phyloP scores from a whole-genome alignment of 768 basidiomycete species.

The Leccinellum luteum region DNA sequence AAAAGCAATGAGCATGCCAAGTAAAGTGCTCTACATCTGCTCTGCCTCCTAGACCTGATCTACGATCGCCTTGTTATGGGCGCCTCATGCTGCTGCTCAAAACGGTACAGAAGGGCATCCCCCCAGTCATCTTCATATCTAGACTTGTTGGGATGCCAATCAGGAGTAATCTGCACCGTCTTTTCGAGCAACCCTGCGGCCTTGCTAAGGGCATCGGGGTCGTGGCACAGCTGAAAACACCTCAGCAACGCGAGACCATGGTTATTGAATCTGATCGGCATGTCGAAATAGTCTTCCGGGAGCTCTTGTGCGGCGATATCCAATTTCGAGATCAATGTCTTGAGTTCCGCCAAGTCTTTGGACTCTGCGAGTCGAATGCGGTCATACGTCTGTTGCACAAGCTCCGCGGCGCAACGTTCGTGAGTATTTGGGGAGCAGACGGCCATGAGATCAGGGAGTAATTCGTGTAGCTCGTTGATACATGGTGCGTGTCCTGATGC shows the following conservation, averaged over 20 bases:
- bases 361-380: background rate
- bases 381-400: background rate
- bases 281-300: background rate
- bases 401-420: background rate
- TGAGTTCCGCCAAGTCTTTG: background rate
- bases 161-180: background rate
- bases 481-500: background rate
- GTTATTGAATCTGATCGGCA: background rate
- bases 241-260: background rate
- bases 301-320: background rate
- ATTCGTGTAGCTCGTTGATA: background rate
- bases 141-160: background rate
- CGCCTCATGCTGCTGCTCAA: background rate
- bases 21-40: no score
- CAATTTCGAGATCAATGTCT: background rate
- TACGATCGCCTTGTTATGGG: background rate
- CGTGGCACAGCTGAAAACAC: background rate
- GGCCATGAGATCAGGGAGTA: background rate
- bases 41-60: background rate
- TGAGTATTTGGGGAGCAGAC: background rate
- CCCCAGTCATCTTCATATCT: background rate
- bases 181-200: background rate
- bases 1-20: no score
- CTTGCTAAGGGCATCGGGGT: background rate
- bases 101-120: background rate